Evolutionary conservation across 176 grass and related monocot genomes (phyloP).

Genomic region (Aegilops tauschii): DNA sequence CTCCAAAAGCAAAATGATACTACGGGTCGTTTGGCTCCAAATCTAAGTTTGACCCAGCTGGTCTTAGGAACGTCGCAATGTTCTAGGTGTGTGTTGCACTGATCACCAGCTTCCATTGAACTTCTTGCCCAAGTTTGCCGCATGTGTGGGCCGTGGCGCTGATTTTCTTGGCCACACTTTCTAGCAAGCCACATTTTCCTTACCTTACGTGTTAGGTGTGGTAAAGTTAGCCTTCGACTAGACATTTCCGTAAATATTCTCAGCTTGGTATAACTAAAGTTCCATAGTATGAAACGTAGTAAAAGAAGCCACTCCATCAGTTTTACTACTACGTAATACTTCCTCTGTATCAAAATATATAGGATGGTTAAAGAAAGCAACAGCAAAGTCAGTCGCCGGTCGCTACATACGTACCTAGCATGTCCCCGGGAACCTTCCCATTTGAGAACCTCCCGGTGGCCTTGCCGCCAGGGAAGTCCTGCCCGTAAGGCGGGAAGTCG

Average conservation of each 20-base stretch:
- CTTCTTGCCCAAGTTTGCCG: not conserved
- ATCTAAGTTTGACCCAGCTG: not conserved
- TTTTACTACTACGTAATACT: no score
- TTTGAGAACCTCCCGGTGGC: constrained; percentile 45
- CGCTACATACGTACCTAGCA: not conserved
- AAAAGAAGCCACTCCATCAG: no score
- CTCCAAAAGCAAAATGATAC: no score
- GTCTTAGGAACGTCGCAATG: no score
- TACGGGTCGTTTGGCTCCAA: not conserved
- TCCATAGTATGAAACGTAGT: not conserved
- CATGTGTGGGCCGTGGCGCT: not conserved
- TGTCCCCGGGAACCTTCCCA: constrained; percentile 35
- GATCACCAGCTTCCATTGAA: not conserved
- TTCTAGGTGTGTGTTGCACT: not conserved
- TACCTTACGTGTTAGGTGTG: not conserved
- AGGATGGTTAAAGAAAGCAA: no score
- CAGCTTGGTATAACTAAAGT: not conserved
- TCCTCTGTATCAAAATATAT: no score
- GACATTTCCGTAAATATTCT: not conserved
- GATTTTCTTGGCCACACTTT: not conserved
- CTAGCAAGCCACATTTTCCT: not conserved
- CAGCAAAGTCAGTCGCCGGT: no score
- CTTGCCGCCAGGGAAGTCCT: constrained; percentile 41
- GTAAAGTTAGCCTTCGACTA: not conserved
- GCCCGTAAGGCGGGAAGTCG: constrained; percentile 46